A percentile compares a stretch with the other conserved stretches of the same genome.
Evolutionary conservation across 805 yeast genomes (phyloP).

Genomic region (Myxozyma udenii): DNA sequence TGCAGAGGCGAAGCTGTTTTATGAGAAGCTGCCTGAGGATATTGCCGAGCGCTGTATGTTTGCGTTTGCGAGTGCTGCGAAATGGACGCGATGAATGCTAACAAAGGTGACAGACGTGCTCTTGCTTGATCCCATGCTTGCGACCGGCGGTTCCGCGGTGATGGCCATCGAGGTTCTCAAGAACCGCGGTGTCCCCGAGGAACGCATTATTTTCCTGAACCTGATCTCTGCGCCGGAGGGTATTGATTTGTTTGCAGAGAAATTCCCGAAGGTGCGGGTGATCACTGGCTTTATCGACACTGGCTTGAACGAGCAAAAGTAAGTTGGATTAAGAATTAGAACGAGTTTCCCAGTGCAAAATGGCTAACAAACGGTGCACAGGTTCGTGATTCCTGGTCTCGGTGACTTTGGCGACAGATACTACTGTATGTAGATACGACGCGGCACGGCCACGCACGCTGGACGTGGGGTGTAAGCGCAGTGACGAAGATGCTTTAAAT

Average conservation of each 20-base stretch:
- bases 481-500: no score
- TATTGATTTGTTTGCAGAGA: conserved; percentile 66
- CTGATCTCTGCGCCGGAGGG: conserved; percentile 96
- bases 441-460: not conserved
- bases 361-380: no score
- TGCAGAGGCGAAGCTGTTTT: conserved; percentile 84
- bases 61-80: not conserved
- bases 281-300: conserved; percentile 93
- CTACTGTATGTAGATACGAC: conserved; percentile 64
- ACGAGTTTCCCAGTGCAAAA: not conserved
- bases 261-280: conserved; percentile 79
- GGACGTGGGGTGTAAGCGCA: no score
- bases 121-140: conserved; percentile 93
- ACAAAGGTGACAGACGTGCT: conserved; percentile 53
- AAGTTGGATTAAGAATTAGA: conserved; percentile 4
- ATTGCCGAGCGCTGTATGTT: conserved; percentile 64
- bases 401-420: conserved; percentile 99
- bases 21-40: conserved; percentile 91
- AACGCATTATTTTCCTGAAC: conserved; percentile 85
- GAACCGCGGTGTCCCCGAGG: conserved; percentile 80
- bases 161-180: conserved; percentile 93
- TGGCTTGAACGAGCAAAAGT: conserved; percentile 77
- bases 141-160: conserved; percentile 97
- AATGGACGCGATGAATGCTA: not conserved
- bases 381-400: conserved; percentile 80